These are phyloP conservation scores for Peronospora farinosa DNA, from an alignment of 352 stramenopile genomes.

Conservation along the genomic window DNA sequence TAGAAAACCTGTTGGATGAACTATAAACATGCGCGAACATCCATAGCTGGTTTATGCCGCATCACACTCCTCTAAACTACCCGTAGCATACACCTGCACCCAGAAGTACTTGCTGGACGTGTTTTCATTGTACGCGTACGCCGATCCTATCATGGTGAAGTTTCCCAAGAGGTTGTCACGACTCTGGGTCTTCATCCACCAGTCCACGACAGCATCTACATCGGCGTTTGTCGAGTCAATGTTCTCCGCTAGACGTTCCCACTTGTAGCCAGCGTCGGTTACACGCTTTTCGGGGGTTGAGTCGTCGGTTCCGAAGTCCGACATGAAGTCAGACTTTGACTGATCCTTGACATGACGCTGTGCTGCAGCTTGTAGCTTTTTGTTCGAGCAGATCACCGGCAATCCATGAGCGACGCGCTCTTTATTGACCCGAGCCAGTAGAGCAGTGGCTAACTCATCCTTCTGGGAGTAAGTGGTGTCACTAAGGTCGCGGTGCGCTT, in stretches of 20 bases:
- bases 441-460: constrained; percentile 12
- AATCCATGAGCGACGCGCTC: constrained; percentile 33
- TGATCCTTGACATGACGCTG: constrained; percentile 30
- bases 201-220: constrained; percentile 19
- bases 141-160: constrained; percentile 34
- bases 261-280: constrained; percentile 34
- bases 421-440: constrained; percentile 40
- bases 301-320: constrained; percentile 33
- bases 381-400: constrained; percentile 30
- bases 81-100: constrained; percentile 41
- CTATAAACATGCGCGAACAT: background rate
- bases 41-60: background rate
- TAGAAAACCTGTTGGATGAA: too few relatives aligned
- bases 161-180: constrained; percentile 25
- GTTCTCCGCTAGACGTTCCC: constrained; percentile 30
- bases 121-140: constrained; percentile 25
- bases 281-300: constrained; percentile 33
- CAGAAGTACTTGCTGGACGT: constrained; percentile 47
- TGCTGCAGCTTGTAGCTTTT: constrained; percentile 15
- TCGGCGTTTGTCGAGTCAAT: constrained; percentile 21
- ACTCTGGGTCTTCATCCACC: constrained; percentile 24
- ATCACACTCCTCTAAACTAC: constrained; percentile 28
- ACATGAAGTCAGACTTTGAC: constrained; percentile 36
- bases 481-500: too few relatives aligned
- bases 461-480: background rate